These are phyloP conservation scores for Zoysia japonica DNA, from an alignment of 176 grass and related monocot species.

Conservation along the genomic window DNA sequence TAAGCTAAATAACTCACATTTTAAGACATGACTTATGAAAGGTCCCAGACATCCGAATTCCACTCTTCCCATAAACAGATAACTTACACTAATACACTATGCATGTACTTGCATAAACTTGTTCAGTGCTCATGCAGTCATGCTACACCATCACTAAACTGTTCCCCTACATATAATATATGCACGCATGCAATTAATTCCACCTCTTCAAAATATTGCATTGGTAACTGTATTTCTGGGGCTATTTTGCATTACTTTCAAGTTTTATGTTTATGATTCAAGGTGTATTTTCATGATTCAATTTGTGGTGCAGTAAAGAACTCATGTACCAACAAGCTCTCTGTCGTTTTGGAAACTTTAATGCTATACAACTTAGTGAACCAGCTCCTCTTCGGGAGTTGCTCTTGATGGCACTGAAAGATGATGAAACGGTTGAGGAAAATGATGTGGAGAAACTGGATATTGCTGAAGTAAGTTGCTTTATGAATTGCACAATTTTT, in stretches of 20 bases:
- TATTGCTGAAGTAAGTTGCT: conserved; percentile 72
- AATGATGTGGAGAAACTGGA: conserved; percentile 66
- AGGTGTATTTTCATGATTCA: conserved; percentile 28
- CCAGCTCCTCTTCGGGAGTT: conserved; percentile 77
- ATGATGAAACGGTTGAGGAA: conserved; percentile 58
- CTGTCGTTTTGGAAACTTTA: conserved; percentile 87
- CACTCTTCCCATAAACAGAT: background rate
- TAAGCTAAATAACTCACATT: conserved; percentile 5
- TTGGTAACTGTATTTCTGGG: conserved; percentile 11
- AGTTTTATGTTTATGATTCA: background rate
- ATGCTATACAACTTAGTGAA: conserved; percentile 89
- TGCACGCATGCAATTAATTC: background rate
- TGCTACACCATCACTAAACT: conserved; percentile 12
- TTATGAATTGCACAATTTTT: conserved; percentile 9
- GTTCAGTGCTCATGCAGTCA: background rate
- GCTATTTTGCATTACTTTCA: conserved; percentile 11
- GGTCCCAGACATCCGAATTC: background rate
- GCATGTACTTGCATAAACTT: background rate
- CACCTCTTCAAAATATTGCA: conserved; percentile 28
- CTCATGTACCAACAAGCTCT: conserved; percentile 92
- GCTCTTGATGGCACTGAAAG: conserved; percentile 81
- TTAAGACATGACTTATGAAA: conserved; percentile 4
- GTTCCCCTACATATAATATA: conserved; percentile 12
- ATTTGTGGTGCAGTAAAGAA: conserved; percentile 70
- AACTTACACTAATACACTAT: background rate